A percentile compares a stretch with the other conserved stretches of the same genome.
Evolutionary conservation across 805 yeast genomes (phyloP).

Genomic region (Kurtzmaniella cleridarum): DNA sequence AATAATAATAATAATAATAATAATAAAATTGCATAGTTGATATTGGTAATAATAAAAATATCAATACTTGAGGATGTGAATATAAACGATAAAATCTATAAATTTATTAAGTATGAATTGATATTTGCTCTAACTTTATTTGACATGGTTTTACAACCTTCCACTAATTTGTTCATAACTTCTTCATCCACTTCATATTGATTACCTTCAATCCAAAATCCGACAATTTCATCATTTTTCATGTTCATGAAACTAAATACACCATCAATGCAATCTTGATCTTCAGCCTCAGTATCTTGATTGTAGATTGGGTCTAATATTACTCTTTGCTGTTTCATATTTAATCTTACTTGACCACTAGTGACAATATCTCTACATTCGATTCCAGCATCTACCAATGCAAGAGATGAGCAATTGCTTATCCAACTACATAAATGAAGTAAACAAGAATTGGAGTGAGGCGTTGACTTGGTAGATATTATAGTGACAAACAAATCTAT

Average conservation of each 20-base stretch:
- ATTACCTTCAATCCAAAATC: conserved; percentile 46
- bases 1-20: no score
- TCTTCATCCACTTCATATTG: conserved; percentile 18
- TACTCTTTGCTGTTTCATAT: conserved; percentile 7
- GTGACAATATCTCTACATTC: conserved; percentile 75
- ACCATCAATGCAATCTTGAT: conserved; percentile 23
- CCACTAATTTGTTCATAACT: conserved; percentile 23
- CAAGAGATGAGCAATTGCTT: conserved; percentile 62
- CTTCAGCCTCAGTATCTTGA: conserved; percentile 7
- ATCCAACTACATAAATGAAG: conserved; percentile 45
- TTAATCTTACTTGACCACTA: conserved; percentile 43
- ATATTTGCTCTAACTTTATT: conserved; percentile 38
- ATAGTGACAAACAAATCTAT: conserved; percentile 73
- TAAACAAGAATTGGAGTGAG: conserved; percentile 20
- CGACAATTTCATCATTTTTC: conserved; percentile 53
- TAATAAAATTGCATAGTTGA: background rate
- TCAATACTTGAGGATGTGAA: background rate
- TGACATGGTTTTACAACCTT: conserved; percentile 42
- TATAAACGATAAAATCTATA: conserved; percentile 1
- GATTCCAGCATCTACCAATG: conserved; percentile 80
- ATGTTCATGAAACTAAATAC: conserved; percentile 50
- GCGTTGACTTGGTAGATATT: conserved; percentile 38
- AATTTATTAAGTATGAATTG: conserved; percentile 36
- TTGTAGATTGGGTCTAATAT: conserved; percentile 14
- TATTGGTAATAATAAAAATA: conserved; percentile 1